A percentile compares a stretch with the other conserved stretches of the same genome.
These are phyloP conservation scores for Epicoccum nigrum DNA, from an alignment of 2,329 filamentous ascomycete genomes.

Conservation along the genomic window DNA sequence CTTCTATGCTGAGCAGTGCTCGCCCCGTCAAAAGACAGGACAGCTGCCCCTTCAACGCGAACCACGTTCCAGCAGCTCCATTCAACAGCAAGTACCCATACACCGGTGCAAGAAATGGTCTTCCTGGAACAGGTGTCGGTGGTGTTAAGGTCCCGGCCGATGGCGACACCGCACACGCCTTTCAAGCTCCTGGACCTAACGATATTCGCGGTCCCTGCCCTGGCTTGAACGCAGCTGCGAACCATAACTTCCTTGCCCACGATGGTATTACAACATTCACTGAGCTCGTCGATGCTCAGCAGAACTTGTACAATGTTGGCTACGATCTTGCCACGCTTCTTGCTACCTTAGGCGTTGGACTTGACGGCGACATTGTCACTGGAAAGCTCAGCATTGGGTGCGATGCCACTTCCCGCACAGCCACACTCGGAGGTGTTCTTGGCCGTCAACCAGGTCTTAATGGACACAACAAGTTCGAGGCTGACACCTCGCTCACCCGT, in stretches of 20 bases:
- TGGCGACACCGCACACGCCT: constrained; percentile 45
- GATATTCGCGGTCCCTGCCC: constrained; percentile 48
- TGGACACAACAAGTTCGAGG: constrained; percentile 54
- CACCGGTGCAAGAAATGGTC: constrained; percentile 51
- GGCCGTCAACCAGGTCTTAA: constrained; percentile 52
- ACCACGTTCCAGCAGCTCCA: constrained; percentile 31
- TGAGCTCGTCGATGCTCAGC: constrained; percentile 54
- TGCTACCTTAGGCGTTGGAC: constrained; percentile 48
- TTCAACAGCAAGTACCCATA: constrained; percentile 44
- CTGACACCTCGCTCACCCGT: constrained; percentile 50
- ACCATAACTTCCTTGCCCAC: constrained; percentile 50
- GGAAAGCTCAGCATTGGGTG: constrained; percentile 54
- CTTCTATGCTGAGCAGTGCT: constrained; percentile 17
- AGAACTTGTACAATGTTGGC: constrained; percentile 55
- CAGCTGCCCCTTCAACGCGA: constrained; percentile 31
- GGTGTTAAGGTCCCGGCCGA: constrained; percentile 53
- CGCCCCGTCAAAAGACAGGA: constrained; percentile 23
- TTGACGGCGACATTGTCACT: constrained; percentile 52
- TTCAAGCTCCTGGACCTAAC: constrained; percentile 25
- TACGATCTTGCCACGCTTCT: constrained; percentile 51
- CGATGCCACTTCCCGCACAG: constrained; percentile 52
- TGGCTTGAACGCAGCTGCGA: constrained; percentile 52
- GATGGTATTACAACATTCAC: constrained; percentile 52
- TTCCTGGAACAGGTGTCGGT: constrained; percentile 50
- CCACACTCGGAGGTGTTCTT: constrained; percentile 27